Conservation (phyloP, 139 green algal genomes). For the Haematococcus sp. region DNA sequence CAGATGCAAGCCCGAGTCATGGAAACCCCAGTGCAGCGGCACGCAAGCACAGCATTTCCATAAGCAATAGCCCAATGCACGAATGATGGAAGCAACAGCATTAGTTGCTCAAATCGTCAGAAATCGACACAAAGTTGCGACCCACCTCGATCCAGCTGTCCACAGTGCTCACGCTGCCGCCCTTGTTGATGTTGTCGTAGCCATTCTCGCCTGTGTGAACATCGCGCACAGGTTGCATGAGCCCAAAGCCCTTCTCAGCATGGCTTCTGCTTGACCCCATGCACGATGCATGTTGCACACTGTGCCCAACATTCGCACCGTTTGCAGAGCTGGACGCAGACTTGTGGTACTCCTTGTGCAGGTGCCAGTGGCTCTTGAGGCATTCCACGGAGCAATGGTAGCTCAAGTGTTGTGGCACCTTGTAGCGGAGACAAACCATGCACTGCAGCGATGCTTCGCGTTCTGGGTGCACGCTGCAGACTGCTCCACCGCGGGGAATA, state of each 20-base stretch:
- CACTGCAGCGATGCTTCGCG: conserved; percentile 88
- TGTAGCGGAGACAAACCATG: conserved; percentile 80
- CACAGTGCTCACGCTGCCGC: conserved; percentile 19
- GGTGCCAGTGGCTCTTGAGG: conserved; percentile 83
- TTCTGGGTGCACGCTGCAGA: conserved; percentile 87
- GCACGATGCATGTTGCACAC: background rate
- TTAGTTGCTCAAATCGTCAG: conserved; percentile 7
- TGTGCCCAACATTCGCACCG: background rate
- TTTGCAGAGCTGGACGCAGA: too few species aligned
- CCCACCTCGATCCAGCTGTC: conserved; percentile 20
- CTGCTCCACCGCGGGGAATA: conserved; percentile 62
- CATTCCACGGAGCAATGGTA: conserved; percentile 95
- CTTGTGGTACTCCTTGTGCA: conserved; percentile 87
- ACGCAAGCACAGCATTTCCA: too few species aligned
- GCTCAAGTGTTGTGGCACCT: conserved; percentile 67
- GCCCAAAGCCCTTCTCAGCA: background rate
- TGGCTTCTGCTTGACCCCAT: background rate
- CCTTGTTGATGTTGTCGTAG: conserved; percentile 11
- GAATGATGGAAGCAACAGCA: conserved; percentile 8
- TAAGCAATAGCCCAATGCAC: background rate
- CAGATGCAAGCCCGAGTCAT: background rate
- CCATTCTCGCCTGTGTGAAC: conserved; percentile 13
- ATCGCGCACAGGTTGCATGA: background rate
- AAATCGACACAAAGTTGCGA: too few species aligned
- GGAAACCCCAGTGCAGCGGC: too few species aligned